A percentile compares a stretch with the other conserved stretches of the same genome.
Conservation (phyloP, 345 rosid genomes). For the Tarenaya hassleriana region DNA sequence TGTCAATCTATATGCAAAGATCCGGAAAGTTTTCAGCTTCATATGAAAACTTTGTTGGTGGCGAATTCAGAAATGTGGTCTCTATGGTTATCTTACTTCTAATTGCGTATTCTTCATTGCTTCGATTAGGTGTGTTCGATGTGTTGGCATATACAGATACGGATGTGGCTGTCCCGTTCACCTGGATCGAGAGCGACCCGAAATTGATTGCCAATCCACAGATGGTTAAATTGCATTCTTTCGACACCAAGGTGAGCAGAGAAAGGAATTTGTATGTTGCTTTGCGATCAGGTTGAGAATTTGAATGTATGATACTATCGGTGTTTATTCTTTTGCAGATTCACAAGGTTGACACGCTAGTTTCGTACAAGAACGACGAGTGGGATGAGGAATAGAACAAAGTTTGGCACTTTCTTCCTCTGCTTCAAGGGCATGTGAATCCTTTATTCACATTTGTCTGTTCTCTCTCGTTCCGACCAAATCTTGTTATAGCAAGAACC, state of each 20-base stretch:
- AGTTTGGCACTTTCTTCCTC: not conserved
- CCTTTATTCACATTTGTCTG: constrained; percentile 44
- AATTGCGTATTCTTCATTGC: not conserved
- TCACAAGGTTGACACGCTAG: constrained; percentile 93
- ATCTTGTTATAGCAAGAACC: constrained; percentile 13
- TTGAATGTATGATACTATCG: not conserved
- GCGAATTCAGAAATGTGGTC: not conserved
- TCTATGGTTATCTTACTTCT: not conserved
- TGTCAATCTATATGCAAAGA: too few relatives aligned
- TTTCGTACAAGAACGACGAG: constrained; percentile 91
- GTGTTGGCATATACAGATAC: constrained; percentile 87
- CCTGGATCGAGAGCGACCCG: constrained; percentile 95
- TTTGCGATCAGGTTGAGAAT: not conserved
- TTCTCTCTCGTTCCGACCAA: constrained; percentile 5
- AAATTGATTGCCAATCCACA: constrained; percentile 95
- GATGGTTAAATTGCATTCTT: constrained; percentile 95
- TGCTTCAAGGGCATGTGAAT: constrained; percentile 34
- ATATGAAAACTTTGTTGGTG: not conserved
- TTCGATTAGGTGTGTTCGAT: constrained; percentile 73
- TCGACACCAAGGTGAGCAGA: constrained; percentile 72
- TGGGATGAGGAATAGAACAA: constrained; percentile 62
- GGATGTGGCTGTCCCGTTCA: constrained; percentile 87
- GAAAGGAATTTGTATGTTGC: not conserved
- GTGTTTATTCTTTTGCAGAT: constrained; percentile 41
- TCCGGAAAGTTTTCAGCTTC: too few relatives aligned